Conservation (phyloP, 129 eudicot species). For the Scalesia atractyloides region DNA sequence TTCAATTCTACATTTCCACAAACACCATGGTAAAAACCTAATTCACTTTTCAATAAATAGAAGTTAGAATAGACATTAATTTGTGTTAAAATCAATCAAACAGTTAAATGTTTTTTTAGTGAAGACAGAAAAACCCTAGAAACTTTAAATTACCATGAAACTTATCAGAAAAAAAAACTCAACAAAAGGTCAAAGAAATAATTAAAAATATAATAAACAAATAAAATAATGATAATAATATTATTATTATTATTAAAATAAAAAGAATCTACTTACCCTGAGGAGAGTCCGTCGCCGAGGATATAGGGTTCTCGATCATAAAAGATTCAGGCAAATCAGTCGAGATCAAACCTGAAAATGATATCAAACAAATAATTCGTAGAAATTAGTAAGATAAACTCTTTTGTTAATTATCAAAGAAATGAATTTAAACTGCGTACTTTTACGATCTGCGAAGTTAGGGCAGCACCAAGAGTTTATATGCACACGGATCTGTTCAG, state of each 20-base stretch:
- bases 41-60: no score
- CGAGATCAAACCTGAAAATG: conserved; percentile 52
- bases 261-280: conserved; percentile 43
- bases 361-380: background rate
- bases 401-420: background rate
- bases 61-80: no score
- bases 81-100: no score
- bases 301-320: conserved; percentile 42
- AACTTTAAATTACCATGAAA: no score
- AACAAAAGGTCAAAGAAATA: no score
- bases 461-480: conserved; percentile 59
- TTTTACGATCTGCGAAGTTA: conserved; percentile 37
- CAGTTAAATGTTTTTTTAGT: no score
- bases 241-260: background rate
- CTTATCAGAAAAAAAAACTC: no score
- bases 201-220: no score
- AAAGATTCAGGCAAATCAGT: conserved; percentile 53
- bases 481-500: conserved; percentile 48
- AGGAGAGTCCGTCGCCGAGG: conserved; percentile 36
- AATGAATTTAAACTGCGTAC: conserved; percentile 27
- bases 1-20: no score
- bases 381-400: background rate
- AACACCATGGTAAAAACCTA: no score
- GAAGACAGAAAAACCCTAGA: no score
- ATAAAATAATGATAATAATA: no score